Evolutionary conservation across 73 alveolate species (phyloP).

Genomic region (Paraurostyla sp.): DNA sequence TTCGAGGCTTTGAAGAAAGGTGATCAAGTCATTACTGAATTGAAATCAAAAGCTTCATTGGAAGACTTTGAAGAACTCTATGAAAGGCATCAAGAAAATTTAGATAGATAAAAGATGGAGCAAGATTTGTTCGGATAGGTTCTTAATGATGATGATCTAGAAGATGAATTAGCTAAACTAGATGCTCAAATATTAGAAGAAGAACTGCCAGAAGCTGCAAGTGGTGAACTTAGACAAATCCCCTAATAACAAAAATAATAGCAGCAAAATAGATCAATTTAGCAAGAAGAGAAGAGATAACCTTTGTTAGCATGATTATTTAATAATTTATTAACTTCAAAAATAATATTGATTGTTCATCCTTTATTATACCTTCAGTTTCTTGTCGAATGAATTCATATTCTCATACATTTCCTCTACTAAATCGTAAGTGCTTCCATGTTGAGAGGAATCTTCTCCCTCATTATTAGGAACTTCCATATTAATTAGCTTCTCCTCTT

Average conservation of each 20-base stretch:
- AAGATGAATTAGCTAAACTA: constrained; percentile 46
- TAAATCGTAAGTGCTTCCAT: constrained; percentile 25
- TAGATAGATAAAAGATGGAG: constrained; percentile 47
- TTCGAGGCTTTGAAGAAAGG: constrained; percentile 55
- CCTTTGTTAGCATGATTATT: not conserved
- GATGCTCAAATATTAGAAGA: constrained; percentile 32
- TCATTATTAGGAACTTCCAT: not conserved
- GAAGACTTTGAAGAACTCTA: constrained; percentile 56
- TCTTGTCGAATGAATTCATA: constrained; percentile 48
- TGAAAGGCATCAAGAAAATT: constrained; percentile 44
- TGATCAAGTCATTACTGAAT: constrained; percentile 48
- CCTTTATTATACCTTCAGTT: not conserved
- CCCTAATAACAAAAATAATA: not conserved
- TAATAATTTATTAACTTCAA: too few species aligned
- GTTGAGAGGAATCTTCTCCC: too few species aligned
- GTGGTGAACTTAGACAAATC: not conserved
- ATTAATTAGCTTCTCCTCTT: constrained; percentile 20
- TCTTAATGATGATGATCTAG: constrained; percentile 47
- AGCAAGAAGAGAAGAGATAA: not conserved
- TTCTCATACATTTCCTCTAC: constrained; percentile 63
- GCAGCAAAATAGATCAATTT: not conserved
- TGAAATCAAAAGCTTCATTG: not conserved
- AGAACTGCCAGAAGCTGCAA: constrained; percentile 45
- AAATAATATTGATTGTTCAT: too few species aligned
- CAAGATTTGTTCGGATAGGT: constrained; percentile 46